phyloP scores from a whole-genome alignment of 2,329 filamentous ascomycete genomes.

The Fusarium kyushuense region DNA sequence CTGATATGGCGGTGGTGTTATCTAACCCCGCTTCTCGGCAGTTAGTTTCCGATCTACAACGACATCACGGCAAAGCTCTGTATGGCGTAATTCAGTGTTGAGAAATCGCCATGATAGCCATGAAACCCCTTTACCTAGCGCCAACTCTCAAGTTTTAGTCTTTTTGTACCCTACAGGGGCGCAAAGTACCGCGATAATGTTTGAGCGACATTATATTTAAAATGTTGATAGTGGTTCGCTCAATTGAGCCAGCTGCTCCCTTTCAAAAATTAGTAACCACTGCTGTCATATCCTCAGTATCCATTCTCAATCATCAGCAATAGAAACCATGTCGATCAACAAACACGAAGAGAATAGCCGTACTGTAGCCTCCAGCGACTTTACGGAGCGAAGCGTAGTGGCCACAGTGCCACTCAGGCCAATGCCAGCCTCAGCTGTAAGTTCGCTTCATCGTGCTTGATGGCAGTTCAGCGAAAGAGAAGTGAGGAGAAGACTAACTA shows the following conservation, averaged over 20 bases:
- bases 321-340: neutral
- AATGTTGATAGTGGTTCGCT: neutral
- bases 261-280: neutral
- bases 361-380: neutral
- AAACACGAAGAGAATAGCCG: neutral
- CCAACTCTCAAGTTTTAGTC: too few species aligned
- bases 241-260: neutral
- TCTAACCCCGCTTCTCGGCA: too few species aligned
- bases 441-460: neutral
- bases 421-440: neutral
- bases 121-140: too few species aligned
- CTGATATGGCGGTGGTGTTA: too few species aligned
- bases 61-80: neutral
- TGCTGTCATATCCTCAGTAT: neutral
- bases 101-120: neutral
- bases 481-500: neutral
- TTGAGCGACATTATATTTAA: neutral
- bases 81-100: neutral
- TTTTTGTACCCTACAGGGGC: too few species aligned
- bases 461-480: neutral
- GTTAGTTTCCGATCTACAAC: neutral
- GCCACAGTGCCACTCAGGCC: neutral
- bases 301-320: neutral
- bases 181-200: neutral
- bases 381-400: neutral